phyloP scores from a whole-genome alignment of 1,284 basidiomycete genomes.

The Coniferiporia weirii region DNA sequence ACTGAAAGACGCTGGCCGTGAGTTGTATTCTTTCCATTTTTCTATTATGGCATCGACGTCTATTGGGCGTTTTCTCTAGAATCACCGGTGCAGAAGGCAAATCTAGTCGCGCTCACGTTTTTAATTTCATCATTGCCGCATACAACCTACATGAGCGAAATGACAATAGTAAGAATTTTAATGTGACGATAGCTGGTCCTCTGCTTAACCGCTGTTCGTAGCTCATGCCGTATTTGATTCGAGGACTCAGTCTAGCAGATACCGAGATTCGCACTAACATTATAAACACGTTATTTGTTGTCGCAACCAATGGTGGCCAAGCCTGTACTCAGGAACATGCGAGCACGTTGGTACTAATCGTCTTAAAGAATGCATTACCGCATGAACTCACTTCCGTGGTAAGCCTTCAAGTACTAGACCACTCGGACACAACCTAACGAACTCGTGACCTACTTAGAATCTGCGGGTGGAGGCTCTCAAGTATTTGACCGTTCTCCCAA shows the following conservation, averaged over 20 bases:
- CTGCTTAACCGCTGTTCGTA: constrained; percentile 28
- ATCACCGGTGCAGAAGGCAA: constrained; percentile 53
- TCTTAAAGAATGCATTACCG: constrained; percentile 57
- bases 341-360: constrained; percentile 60
- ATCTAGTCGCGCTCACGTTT: constrained; percentile 81
- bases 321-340: constrained; percentile 62
- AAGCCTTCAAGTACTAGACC: constrained; percentile 22
- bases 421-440: not conserved
- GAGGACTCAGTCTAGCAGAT: constrained; percentile 76
- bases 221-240: constrained; percentile 87
- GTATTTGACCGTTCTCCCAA: constrained; percentile 70
- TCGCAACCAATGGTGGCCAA: constrained; percentile 50
- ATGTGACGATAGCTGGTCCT: not conserved
- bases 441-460: constrained; percentile 37
- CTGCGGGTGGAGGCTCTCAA: constrained; percentile 74
- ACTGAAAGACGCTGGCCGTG: constrained; percentile 42
- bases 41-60: not conserved
- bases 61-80: constrained; percentile 29
- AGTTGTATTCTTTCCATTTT: constrained; percentile 20
- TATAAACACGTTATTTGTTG: constrained; percentile 72
- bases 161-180: constrained; percentile 51
- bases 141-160: constrained; percentile 61
- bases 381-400: constrained; percentile 51
- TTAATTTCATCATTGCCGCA: constrained; percentile 81
- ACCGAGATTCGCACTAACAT: constrained; percentile 71